Evolutionary conservation across 148 eudicot genomes (phyloP).

Genomic region (Hydrangea macrophylla): DNA sequence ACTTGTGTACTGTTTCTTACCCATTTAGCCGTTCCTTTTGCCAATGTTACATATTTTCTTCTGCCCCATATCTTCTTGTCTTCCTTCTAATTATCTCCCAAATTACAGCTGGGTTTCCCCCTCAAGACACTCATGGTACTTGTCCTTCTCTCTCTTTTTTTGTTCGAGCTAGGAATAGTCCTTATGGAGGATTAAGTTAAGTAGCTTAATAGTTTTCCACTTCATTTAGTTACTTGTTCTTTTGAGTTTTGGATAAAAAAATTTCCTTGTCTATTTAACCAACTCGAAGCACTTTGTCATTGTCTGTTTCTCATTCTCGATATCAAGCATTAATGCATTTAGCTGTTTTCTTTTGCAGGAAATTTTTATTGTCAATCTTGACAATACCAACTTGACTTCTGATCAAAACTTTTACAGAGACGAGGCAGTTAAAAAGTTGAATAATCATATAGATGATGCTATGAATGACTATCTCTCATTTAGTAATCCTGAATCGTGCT

Average conservation of each 20-base stretch:
- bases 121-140: too few species aligned
- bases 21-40: neutral
- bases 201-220: too few species aligned
- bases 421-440: constrained; percentile 22
- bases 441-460: constrained; percentile 33
- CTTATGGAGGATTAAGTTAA: too few species aligned
- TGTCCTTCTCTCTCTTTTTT: too few species aligned
- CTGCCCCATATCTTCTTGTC: neutral
- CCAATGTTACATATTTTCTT: neutral
- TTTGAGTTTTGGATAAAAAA: too few species aligned
- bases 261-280: too few species aligned
- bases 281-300: too few species aligned
- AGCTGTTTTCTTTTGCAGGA: constrained; percentile 32
- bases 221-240: too few species aligned
- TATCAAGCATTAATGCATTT: neutral
- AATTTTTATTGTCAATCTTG: constrained; percentile 15
- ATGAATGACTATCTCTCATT: constrained; percentile 42
- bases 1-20: neutral
- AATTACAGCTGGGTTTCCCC: neutral
- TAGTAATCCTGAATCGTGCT: constrained; percentile 44
- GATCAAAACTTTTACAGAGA: constrained; percentile 11
- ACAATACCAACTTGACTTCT: constrained; percentile 6
- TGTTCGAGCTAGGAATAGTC: too few species aligned
- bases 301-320: neutral
- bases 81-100: neutral